phyloP scores from a whole-genome alignment of 805 yeast species.

The Starmerella stigmatis region DNA sequence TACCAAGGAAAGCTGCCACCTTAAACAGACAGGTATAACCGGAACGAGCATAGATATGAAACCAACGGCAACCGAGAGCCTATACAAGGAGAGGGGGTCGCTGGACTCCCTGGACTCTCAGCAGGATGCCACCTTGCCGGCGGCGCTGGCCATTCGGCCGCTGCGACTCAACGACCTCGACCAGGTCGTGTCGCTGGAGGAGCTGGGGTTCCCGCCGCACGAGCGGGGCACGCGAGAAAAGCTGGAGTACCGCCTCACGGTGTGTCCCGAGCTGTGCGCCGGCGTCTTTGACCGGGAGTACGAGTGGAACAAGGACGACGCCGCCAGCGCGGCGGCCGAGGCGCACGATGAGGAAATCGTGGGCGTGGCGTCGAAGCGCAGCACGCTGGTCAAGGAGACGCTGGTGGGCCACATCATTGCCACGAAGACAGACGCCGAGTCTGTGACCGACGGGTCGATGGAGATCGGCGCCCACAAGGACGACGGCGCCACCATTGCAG shows the following conservation, averaged over 20 bases:
- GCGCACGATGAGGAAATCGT: constrained; percentile 23
- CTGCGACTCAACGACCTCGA: constrained; percentile 62
- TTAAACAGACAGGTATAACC: not conserved
- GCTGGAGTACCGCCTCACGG: constrained; percentile 55
- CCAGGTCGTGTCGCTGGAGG: constrained; percentile 52
- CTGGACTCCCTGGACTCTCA: constrained; percentile 6
- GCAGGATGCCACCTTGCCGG: constrained; percentile 34
- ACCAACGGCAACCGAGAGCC: constrained; percentile 25
- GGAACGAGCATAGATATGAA: constrained; percentile 19
- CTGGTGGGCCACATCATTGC: constrained; percentile 36
- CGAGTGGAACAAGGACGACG: constrained; percentile 19
- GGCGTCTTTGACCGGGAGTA: constrained; percentile 57
- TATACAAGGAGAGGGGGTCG: constrained; percentile 20
- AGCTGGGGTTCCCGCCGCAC: constrained; percentile 52
- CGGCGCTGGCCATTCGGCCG: constrained; percentile 63
- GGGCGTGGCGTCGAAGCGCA: constrained; percentile 55
- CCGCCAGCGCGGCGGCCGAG: constrained; percentile 18
- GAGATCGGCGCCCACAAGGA: constrained; percentile 56
- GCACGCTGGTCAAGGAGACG: constrained; percentile 43
- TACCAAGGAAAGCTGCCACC: not conserved
- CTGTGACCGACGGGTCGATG: constrained; percentile 20
- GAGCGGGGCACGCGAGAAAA: constrained; percentile 63
- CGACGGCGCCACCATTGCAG: constrained; percentile 58
- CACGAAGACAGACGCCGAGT: constrained; percentile 18
- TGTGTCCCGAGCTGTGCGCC: constrained; percentile 82